Evolutionary conservation across 495 filamentous ascomycete genomes (phyloP).

Genomic region (Aspergillus incahuasiensis): DNA sequence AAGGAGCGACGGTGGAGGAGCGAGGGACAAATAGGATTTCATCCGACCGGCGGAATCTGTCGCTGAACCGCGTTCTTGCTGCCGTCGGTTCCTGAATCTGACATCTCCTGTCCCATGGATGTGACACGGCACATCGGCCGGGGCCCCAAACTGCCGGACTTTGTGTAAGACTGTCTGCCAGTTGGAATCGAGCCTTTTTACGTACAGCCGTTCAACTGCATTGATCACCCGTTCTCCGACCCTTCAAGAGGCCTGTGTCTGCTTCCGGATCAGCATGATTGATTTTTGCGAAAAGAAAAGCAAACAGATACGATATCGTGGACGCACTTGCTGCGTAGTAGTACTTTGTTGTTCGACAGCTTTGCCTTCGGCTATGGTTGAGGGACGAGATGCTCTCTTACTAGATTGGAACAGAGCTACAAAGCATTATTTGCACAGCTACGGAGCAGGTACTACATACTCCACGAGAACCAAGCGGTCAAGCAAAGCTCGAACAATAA

Average conservation of each 20-base stretch:
- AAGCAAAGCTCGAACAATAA: not conserved
- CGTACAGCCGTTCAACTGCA: conserved; percentile 23
- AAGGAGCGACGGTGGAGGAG: not conserved
- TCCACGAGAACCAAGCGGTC: not conserved
- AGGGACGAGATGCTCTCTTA: too few species aligned
- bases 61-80: not conserved
- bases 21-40: conserved; percentile 10
- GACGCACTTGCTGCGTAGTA: not conserved
- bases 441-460: too few species aligned
- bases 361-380: too few species aligned
- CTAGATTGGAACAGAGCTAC: not conserved
- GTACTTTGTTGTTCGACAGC: not conserved
- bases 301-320: not conserved
- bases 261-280: not conserved
- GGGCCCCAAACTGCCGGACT: conserved; percentile 17
- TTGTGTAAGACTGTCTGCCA: conserved; percentile 13
- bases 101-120: conserved; percentile 8
- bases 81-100: conserved; percentile 11
- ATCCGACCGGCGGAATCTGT: conserved; percentile 5
- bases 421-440: too few species aligned
- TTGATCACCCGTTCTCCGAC: conserved; percentile 22
- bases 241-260: conserved; percentile 13
- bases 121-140: conserved; percentile 16
- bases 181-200: conserved; percentile 14
- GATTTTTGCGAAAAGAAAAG: not conserved